Percentiles rank a stretch among this genome's conserved stretches.
phyloP scores from a whole-genome alignment of 257 asterid species.

The Paraleonurus japonicus region DNA sequence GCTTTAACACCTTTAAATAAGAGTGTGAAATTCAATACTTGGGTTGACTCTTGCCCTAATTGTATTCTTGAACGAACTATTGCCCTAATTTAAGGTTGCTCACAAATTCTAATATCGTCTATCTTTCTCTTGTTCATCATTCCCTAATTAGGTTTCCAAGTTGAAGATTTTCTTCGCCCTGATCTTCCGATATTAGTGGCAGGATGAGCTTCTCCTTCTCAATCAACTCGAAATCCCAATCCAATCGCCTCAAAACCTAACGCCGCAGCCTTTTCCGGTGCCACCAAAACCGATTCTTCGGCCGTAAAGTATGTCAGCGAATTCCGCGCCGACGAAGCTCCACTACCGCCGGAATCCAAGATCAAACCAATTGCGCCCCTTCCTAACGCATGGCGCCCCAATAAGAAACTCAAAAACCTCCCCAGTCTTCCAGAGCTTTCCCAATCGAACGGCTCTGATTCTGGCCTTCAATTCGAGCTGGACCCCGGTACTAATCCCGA shows the following conservation, averaged over 20 bases:
- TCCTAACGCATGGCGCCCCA: constrained; percentile 64
- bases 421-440: constrained; percentile 45
- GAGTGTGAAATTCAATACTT: too few species aligned
- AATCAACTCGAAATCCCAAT: constrained; percentile 48
- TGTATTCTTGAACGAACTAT: too few species aligned
- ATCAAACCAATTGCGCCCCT: constrained; percentile 50
- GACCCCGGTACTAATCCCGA: constrained; percentile 42
- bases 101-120: too few species aligned
- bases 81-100: too few species aligned
- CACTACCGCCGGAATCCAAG: constrained; percentile 28
- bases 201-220: constrained; percentile 48
- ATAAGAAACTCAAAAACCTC: constrained; percentile 24
- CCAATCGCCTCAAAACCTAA: constrained; percentile 11
- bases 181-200: not conserved
- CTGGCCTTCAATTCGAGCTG: constrained; percentile 57
- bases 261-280: not conserved
- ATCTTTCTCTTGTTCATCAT: too few species aligned
- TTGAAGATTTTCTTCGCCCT: not conserved
- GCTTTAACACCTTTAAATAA: too few species aligned
- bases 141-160: not conserved
- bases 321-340: constrained; percentile 53
- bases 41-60: too few species aligned
- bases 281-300: constrained; percentile 22
- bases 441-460: constrained; percentile 33
- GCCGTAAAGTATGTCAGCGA: constrained; percentile 49